These are phyloP conservation scores for Camellia sinensis DNA, from an alignment of 148 eudicot species.

Conservation along the genomic window DNA sequence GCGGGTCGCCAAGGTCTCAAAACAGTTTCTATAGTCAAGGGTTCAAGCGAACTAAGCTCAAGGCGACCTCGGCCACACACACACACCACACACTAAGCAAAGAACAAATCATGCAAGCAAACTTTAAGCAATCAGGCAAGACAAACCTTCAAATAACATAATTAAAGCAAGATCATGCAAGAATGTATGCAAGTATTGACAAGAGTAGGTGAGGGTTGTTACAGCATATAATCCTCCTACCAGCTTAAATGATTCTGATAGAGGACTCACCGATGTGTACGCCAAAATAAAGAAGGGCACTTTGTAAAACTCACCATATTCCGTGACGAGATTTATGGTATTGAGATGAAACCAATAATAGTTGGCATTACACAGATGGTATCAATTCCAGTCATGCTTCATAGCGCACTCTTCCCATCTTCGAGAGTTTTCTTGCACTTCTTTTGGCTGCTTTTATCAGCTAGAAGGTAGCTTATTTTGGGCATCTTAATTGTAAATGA, in stretches of 20 bases:
- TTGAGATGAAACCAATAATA: conserved; percentile 88
- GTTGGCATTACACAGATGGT: conserved; percentile 92
- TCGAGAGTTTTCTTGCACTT: conserved; percentile 88
- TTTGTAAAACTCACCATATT: conserved; percentile 91
- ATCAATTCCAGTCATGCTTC: conserved; percentile 96
- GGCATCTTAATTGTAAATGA: conserved; percentile 84
- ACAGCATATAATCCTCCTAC: conserved; percentile 34
- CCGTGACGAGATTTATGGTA: conserved; percentile 75
- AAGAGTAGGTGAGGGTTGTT: no score
- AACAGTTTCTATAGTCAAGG: no score
- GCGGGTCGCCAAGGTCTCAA: no score
- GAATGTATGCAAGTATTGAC: no score
- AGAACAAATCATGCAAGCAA: no score
- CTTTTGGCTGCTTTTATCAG: conserved; percentile 80
- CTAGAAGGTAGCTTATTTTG: conserved; percentile 66
- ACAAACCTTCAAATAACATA: no score
- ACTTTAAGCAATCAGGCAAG: no score
- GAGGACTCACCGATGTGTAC: conserved; percentile 88
- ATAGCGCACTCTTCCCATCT: conserved; percentile 75
- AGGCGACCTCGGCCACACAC: no score
- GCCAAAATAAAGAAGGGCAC: conserved; percentile 92
- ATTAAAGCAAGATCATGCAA: no score
- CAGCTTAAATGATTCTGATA: conserved; percentile 92
- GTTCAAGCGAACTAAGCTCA: no score
- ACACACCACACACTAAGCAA: no score